Evolutionary conservation across 2,329 filamentous ascomycete genomes (phyloP), one percentile per base, ranked within the genome.

Genomic region (Pseudogymnoascus sp.): DNA sequence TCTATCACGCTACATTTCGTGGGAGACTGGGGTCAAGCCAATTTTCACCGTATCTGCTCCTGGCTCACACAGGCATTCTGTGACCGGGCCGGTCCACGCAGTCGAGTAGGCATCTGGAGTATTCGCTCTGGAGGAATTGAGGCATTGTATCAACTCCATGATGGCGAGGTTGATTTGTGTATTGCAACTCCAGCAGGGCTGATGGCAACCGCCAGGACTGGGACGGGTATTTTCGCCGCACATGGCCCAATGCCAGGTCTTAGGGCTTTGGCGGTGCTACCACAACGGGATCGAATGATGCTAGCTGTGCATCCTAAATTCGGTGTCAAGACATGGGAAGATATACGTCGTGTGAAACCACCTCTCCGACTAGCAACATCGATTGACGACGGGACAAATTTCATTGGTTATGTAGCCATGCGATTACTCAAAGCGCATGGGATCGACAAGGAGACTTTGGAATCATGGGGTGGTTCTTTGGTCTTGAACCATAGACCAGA

Each of bases 21-120:
- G 11, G 62, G 62, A 31, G 62, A 64, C 37, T 64, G 56, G 62
- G 62, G 62, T 17, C 59, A 64, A 37, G 63, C 63, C 19, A 64
- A 64, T 60, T 64, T 64, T 31, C 63, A 64, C 38, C 63, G 63
- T 50, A 64, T 64, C 42, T 62, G 60, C 29, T 64, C 63, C n/a
- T 64, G 63, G 63, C 26, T 64, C 17, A 62, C 63, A 15, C 63
- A 64, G 33, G 63, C 61, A 31, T 64, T 64, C 38, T 64, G 63
- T 37, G 63, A 64, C 44, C 59, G 63, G 5, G 60, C 59, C 11
- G 63, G 63, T 21, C 60, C 63, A 13, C 59, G 63, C 23, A 64
- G 63, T 38, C 21, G 63, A 21, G 60, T 62, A 17, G 60, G 37
- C 29, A 64, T 64, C 59, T 62, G 38, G 59, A 64, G 42, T 42